Conservation (phyloP, 78 protist genomes). For the Dictyostelium brefeldianum region DNA sequence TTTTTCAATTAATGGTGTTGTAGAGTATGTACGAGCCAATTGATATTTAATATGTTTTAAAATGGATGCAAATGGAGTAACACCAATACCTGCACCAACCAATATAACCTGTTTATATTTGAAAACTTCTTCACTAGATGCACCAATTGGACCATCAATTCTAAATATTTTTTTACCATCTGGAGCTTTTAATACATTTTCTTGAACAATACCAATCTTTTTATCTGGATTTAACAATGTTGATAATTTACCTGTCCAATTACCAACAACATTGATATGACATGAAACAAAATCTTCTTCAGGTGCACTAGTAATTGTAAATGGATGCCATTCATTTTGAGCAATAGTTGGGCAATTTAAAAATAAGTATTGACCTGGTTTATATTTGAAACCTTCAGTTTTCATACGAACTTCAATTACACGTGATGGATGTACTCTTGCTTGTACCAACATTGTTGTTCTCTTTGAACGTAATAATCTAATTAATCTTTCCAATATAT, state of each 20-base stretch:
- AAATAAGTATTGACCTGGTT: conserved; percentile 94
- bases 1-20: conserved; percentile 62
- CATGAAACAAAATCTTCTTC: conserved; percentile 87
- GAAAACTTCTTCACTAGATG: conserved; percentile 91
- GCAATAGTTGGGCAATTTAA: conserved; percentile 89
- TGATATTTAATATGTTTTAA: conserved; percentile 79
- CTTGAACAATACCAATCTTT: conserved; percentile 78
- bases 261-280: conserved; percentile 92
- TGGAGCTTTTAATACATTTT: conserved; percentile 81
- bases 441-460: conserved; percentile 48
- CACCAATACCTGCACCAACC: conserved; percentile 96
- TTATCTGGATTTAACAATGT: conserved; percentile 82
- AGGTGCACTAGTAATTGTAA: conserved; percentile 95
- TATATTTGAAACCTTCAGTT: conserved; percentile 67
- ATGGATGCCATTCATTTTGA: conserved; percentile 95
- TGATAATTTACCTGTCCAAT: conserved; percentile 85
- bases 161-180: conserved; percentile 83
- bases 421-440: conserved; percentile 85
- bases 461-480: conserved; percentile 71
- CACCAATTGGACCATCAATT: conserved; percentile 96
- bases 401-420: conserved; percentile 87
- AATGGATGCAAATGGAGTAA: conserved; percentile 95
- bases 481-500: conserved; percentile 87
- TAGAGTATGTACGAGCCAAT: conserved; percentile 31
- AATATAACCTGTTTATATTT: conserved; percentile 81